A percentile compares a stretch with the other conserved stretches of the same genome.
Conservation (phyloP, 257 asterid genomes). For the Capsicum rhomboideum region DNA sequence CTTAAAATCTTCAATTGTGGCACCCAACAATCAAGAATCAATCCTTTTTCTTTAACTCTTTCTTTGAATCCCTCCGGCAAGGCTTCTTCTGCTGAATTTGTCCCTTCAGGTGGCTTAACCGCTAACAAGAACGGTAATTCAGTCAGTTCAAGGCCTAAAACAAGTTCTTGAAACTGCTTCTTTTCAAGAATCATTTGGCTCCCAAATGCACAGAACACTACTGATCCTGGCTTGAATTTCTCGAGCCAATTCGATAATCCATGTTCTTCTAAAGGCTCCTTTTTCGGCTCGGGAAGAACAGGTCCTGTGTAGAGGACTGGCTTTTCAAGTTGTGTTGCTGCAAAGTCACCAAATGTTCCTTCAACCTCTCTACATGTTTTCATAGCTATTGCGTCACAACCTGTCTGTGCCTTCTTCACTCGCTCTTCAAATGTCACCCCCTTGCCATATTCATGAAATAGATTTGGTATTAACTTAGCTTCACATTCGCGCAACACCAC, state of each 20-base stretch:
- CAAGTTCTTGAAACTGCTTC: conserved; percentile 13
- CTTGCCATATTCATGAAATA: not conserved
- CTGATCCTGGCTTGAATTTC: not conserved
- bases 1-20: conserved; percentile 3
- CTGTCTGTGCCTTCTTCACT: not conserved
- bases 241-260: conserved; percentile 1
- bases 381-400: conserved; percentile 7
- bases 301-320: conserved; percentile 18
- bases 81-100: conserved; percentile 3
- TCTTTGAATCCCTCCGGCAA: conserved; percentile 1
- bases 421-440: not conserved
- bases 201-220: conserved; percentile 19
- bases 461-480: not conserved
- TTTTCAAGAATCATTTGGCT: conserved; percentile 4
- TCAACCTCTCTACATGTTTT: conserved; percentile 17
- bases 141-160: conserved; percentile 5
- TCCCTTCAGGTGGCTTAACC: not conserved
- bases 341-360: conserved; percentile 7
- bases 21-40: conserved; percentile 1
- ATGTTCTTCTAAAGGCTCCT: not conserved
- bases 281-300: not conserved
- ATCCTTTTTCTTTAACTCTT: conserved; percentile 1
- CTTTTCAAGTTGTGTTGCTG: not conserved
- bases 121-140: conserved; percentile 4
- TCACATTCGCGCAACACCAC: conserved; percentile 6